These are phyloP conservation scores for Pyrus hybrid DNA, from an alignment of 331 rosid genomes.

Conservation along the genomic window DNA sequence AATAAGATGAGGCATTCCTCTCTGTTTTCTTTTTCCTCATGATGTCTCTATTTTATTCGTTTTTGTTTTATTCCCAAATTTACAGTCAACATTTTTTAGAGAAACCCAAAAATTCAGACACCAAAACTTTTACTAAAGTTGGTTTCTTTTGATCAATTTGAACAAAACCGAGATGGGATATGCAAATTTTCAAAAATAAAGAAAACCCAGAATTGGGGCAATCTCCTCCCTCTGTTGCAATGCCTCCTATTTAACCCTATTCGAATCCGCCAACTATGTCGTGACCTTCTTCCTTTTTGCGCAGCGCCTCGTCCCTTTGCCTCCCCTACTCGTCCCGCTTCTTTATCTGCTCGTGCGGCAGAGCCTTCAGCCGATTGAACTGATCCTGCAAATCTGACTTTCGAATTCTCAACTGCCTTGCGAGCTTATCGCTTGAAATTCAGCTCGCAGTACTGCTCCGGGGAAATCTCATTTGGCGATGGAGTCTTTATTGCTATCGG, in stretches of 20 bases:
- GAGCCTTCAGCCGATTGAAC: constrained; percentile 56
- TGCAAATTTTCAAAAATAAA: too few species aligned
- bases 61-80: background rate
- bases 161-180: too few species aligned
- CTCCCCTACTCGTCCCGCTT: constrained; percentile 55
- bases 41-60: background rate
- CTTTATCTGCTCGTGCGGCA: constrained; percentile 76
- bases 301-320: constrained; percentile 53
- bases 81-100: too few species aligned
- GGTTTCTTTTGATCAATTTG: too few species aligned
- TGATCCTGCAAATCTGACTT: constrained; percentile 54
- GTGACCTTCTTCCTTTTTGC: constrained; percentile 64
- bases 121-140: too few species aligned
- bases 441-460: constrained; percentile 50
- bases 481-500: constrained; percentile 28
- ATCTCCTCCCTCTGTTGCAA: constrained; percentile 39
- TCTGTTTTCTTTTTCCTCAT: background rate
- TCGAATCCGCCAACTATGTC: constrained; percentile 38
- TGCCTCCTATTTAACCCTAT: constrained; percentile 36
- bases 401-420: constrained; percentile 53
- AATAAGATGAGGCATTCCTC: constrained; percentile 53
- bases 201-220: background rate
- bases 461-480: constrained; percentile 47
- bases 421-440: constrained; percentile 80
- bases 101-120: too few species aligned